Evolutionary conservation across 2,329 filamentous ascomycete genomes (phyloP), one percentile per base, ranked within the genome.

Genomic region (Colletotrichum trifolii): DNA sequence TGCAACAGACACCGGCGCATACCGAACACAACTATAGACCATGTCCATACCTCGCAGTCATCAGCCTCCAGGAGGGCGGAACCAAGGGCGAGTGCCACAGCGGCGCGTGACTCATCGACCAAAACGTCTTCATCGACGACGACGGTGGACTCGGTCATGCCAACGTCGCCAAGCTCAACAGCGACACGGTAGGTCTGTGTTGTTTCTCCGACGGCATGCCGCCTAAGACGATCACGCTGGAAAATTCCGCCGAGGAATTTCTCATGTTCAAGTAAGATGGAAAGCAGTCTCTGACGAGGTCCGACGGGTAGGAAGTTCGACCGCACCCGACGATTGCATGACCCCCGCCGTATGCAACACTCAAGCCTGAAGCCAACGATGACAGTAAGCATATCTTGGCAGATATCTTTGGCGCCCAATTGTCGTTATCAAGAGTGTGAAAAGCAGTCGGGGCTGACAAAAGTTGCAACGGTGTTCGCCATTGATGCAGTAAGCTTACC

Each of bases 1-100:
- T 89, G 69, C 83, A 89, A 6, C 90, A 88, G 88, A 88, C 88
- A 0, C 88, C 88, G 0, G 86, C 88, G 56, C 87, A 88, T 2
- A 85, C 85, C 1, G 75, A 78, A 52, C 86, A 85, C 61, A 78
- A 85, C 64, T 86, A 85, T 0, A 88, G 87, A 75, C 91, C 85
- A 74, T 90, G 88, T 69, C 83, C 90, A 33, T 89, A 87, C 74
- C 89, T 89, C 74, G 82, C 77, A 36, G 82, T 82, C 40, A 84
- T 83, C 43, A 82, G 84, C 58, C 79, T 81, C 48, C 78, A 78
- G 72, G 52, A 74, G 38, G 82, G 81, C 0, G 73, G 83, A n/a
- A 80, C 79, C 43, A 85, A 87, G 0, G 84, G 85, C 69, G 73
- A 74, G 46, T 69, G 73, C 8, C 64, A 75, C 2, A 75, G 72